Conservation (phyloP, 257 asterid species). For the Striga asiatica region DNA sequence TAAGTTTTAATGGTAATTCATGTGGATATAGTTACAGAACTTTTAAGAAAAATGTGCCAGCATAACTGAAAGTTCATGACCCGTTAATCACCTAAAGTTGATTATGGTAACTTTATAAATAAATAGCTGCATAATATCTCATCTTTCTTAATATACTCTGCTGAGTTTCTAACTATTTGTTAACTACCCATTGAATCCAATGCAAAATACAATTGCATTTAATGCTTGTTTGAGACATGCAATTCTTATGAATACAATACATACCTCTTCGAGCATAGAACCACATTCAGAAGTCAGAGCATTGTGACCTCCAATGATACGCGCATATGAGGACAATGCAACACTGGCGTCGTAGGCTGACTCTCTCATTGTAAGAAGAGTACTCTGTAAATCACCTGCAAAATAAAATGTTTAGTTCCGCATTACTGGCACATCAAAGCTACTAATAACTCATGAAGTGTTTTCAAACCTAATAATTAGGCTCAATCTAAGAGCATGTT, state of each 20-base stretch:
- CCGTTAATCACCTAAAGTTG: background rate
- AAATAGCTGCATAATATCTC: background rate
- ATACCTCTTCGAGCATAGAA: constrained; percentile 97
- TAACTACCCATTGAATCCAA: background rate
- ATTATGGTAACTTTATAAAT: too few relatives aligned
- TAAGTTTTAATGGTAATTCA: too few relatives aligned
- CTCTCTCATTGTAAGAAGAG: constrained; percentile 83
- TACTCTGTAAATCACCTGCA: constrained; percentile 81
- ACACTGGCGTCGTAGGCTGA: constrained; percentile 80
- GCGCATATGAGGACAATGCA: constrained; percentile 64
- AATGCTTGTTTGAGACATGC: background rate
- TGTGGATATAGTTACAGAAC: too few relatives aligned
- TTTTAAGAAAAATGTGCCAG: too few relatives aligned
- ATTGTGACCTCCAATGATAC: constrained; percentile 64
- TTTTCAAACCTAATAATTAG: constrained; percentile 1
- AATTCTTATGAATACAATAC: constrained; percentile 13
- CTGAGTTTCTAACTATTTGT: background rate
- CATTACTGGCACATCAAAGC: constrained; percentile 7
- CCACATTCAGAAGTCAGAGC: constrained; percentile 98
- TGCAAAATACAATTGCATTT: background rate
- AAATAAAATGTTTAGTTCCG: constrained; percentile 9
- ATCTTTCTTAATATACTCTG: background rate
- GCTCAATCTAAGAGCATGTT: too few relatives aligned
- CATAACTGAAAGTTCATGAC: background rate
- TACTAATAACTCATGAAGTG: constrained; percentile 10